Evolutionary conservation across 768 basidiomycete genomes (phyloP), one percentile per base, ranked within the genome.

Genomic region (Boletellus emodensis): DNA sequence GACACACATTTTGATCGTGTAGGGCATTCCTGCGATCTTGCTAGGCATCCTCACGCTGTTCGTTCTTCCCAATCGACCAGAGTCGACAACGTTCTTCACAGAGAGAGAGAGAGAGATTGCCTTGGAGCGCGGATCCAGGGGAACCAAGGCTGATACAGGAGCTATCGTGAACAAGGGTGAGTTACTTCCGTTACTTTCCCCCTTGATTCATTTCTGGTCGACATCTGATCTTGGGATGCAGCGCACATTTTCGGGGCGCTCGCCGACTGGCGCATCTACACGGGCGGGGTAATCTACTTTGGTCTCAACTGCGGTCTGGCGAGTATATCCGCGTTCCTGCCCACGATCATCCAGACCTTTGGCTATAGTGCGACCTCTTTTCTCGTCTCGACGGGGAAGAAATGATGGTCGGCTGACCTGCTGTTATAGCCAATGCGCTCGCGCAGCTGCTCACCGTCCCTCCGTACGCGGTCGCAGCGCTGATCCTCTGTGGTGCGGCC

Each of bases 241-340:
- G 85, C 73, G 22, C 87, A 90, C 56, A 73, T 89, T 35, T 56
- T 65, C 8, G 71, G 77, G 43, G 89, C 87, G 3, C 74, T 90
- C 58, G 62, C 70, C 45, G 90, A 90, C 62, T 90, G 87, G 89
- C 80, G 83, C 58, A 79, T 84, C 46, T 58, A 87, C 57, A 59
- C 72, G 8, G 87, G 75, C 0, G 89, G 89, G 0, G 76, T 83
- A 26, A 82, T 90, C 52, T 90, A 88, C 64, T 89, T 90, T 61
- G 87, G 85, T 28, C 69, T 87, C 44, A 90, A 90, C 59, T 80
- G 79, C 44, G 84, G 87, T 18, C 70, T 90, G 14, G 83, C 86
- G n/a, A 86, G 88, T 9, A 85, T 85, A 33, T 83, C 84, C 20
- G 87, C 88, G 0, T 93, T 93, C 71, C 69, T 93, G 47, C 90